Base-by-base conservation (phyloP, 164 flowering plant species). In the Annona squamosa region DNA sequence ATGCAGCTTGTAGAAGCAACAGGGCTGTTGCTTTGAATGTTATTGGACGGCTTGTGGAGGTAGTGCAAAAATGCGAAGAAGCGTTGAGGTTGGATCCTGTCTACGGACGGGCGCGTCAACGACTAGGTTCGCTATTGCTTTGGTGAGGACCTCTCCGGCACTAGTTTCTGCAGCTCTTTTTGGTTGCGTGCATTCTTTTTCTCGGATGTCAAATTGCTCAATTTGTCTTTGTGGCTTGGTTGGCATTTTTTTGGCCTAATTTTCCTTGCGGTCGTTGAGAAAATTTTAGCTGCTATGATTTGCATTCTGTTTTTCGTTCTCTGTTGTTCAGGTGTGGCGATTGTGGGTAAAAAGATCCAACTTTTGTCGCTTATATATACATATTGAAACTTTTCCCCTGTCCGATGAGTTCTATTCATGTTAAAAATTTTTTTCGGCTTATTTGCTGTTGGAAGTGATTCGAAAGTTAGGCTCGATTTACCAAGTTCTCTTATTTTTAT, bases 51-150 rank as follows among this genome's bases (percentile, higher is more conserved):
- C 73, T 96, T 69, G 80, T 75, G 5, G 97, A 92, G 80, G 98
- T 98, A 0, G 91, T 86, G 67, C 82, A 82, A 63, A 98, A 92
- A 67, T 96, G 91, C 81, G 89, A 96, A 77, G 98, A 91, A 74
- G 98, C 98, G 17, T 82, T 92, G 56, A 78, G 86, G 77, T 83
- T 93, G 79, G 94, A 90, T 67, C 94, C 97, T 9, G 82, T 79
- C 6, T 91, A 91, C 74, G 88, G 80, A 3, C 77, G 92, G 79
- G 98, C 93, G 17, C 97, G 93, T 73, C 91, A 86, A 74, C 87
- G 97, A 13, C 75, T 96, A 76, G 95, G 87, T 0, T 81, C 87
- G 66, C 78, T 96, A 48, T 75, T 87, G 78, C 75, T 94, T 45
- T 78, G 97, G 98, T 92, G 78, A 81, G 81, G 65, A 46, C 4